Percentiles rank a stretch among this genome's conserved stretches.
Conservation (phyloP, 805 yeast species). For the Cyberlindnera subsufficiens region DNA sequence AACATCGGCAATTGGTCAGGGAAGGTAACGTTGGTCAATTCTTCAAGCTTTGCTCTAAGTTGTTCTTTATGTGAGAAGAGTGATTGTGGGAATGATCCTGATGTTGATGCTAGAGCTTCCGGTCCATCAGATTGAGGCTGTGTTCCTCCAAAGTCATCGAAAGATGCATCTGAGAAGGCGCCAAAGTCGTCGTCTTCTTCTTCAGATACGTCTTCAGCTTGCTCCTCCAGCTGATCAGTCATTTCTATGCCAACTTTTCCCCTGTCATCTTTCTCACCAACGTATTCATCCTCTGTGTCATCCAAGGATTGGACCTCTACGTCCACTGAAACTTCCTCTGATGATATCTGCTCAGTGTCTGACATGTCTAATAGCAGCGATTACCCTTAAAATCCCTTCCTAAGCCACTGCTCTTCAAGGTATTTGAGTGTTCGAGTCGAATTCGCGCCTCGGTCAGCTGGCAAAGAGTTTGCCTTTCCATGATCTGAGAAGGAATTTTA, state of each 20-base stretch:
- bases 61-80: slow-evolving; percentile 6
- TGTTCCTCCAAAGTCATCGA: slow-evolving; percentile 25
- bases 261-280: too few species aligned
- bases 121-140: slow-evolving; percentile 2
- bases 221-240: neutral
- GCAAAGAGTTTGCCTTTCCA: too few species aligned
- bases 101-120: neutral
- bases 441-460: too few species aligned
- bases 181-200: slow-evolving; percentile 26
- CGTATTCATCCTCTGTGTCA: too few species aligned
- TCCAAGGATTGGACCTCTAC: too few species aligned
- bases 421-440: too few species aligned
- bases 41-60: slow-evolving; percentile 5
- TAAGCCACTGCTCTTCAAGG: too few species aligned
- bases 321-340: too few species aligned
- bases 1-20: slow-evolving; percentile 6
- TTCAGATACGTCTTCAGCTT: neutral
- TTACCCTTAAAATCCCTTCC: too few species aligned
- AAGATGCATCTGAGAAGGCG: slow-evolving; percentile 29
- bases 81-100: slow-evolving; percentile 12
- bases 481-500: too few species aligned
- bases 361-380: neutral
- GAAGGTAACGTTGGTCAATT: slow-evolving; percentile 7
- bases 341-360: neutral
- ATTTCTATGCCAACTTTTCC: too few species aligned